A percentile compares a stretch with the other conserved stretches of the same genome.
Conservation (phyloP, 106 monocot species). For the Dendrobium nobile region DNA sequence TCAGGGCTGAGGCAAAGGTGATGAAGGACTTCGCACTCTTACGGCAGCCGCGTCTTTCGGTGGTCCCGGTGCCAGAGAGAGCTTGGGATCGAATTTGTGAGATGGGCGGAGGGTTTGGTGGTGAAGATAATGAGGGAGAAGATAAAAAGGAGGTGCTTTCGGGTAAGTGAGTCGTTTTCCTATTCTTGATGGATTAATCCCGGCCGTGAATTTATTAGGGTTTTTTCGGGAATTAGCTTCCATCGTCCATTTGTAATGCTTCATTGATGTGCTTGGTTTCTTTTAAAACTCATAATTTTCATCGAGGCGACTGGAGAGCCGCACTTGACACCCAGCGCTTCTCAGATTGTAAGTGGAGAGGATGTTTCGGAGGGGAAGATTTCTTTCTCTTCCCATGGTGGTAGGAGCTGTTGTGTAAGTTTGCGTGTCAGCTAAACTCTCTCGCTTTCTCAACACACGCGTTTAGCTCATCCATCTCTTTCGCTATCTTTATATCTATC, state of each 20-base stretch:
- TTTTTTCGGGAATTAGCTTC: not conserved
- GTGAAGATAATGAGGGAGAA: not conserved
- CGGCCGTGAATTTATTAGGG: not conserved
- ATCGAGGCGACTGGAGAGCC: not conserved
- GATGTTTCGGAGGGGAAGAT: conserved; percentile 13
- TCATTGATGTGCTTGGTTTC: not conserved
- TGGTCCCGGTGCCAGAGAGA: conserved; percentile 60
- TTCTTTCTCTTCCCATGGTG: conserved; percentile 8
- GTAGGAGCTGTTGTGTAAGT: conserved; percentile 12
- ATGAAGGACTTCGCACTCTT: conserved; percentile 68
- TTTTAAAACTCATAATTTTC: not conserved
- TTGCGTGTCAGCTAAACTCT: not conserved
- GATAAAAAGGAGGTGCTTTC: too few relatives aligned
- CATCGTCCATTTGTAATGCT: not conserved
- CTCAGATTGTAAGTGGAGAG: not conserved
- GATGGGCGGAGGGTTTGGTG: conserved; percentile 66
- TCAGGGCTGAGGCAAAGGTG: conserved; percentile 38
- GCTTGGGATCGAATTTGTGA: conserved; percentile 72
- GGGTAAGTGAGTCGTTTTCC: too few relatives aligned
- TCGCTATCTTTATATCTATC: not conserved
- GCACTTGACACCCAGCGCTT: not conserved
- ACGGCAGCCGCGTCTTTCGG: conserved; percentile 76
- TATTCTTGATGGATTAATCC: not conserved
- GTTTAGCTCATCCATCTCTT: not conserved
- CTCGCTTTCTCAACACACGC: not conserved